Conservation (phyloP, 768 basidiomycete genomes). For the Coprinellus aureogranulatus region DNA sequence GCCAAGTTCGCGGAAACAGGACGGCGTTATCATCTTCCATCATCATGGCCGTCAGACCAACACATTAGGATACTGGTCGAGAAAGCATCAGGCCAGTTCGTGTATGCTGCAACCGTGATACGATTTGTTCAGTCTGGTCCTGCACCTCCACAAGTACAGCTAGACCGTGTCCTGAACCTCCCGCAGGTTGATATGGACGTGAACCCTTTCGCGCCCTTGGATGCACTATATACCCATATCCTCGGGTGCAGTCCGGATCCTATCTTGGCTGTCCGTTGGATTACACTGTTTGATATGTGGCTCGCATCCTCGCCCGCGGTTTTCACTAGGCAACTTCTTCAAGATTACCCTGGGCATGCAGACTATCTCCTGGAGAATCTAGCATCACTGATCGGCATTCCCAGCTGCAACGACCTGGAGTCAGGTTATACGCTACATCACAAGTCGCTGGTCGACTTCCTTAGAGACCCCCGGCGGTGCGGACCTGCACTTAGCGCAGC, state of each 20-base stretch:
- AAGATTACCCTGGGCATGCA: too few species aligned
- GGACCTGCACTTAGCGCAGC: too few species aligned
- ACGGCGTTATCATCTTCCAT: constrained; percentile 1
- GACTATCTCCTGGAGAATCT: too few species aligned
- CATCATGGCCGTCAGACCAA: not conserved
- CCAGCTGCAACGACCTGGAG: too few species aligned
- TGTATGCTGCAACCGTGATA: constrained; percentile 14
- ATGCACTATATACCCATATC: constrained; percentile 3
- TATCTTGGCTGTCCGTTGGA: not conserved
- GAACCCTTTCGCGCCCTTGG: not conserved
- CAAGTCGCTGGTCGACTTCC: too few species aligned
- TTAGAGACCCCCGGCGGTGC: too few species aligned
- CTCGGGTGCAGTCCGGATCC: not conserved
- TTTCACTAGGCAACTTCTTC: too few species aligned
- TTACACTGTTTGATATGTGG: not conserved
- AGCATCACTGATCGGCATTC: too few species aligned
- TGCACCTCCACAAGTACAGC: constrained; percentile 1
- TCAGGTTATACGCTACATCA: too few species aligned
- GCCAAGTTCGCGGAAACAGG: not conserved
- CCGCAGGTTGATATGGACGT: constrained; percentile 1
- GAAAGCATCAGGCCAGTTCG: constrained; percentile 14
- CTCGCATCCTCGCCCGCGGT: too few species aligned
- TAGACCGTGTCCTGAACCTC: constrained; percentile 4
- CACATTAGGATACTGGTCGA: not conserved
- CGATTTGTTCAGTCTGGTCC: too few species aligned